Percentiles rank a stretch among this genome's conserved stretches.
These are phyloP conservation scores for Eucalyptus camaldulensis DNA, from an alignment of 345 rosid species.

Conservation along the genomic window DNA sequence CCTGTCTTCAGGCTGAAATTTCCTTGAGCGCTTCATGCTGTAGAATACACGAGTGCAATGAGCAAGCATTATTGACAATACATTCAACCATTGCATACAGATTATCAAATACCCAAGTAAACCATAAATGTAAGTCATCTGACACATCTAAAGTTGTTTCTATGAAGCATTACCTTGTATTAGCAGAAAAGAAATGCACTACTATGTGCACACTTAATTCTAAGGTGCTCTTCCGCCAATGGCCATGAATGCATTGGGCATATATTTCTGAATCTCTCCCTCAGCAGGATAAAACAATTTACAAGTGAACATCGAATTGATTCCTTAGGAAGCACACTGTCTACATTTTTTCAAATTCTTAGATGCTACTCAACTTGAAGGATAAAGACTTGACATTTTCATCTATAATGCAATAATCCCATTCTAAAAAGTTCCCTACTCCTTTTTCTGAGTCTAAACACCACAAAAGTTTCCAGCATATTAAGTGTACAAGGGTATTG, in stretches of 20 bases:
- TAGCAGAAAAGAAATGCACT: not conserved
- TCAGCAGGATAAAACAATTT: not conserved
- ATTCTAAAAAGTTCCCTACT: not conserved
- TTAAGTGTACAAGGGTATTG: not conserved
- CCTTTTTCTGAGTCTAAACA: not conserved
- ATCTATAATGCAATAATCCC: not conserved
- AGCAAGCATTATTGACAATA: not conserved
- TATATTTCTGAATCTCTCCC: not conserved
- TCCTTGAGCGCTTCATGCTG: slow-evolving; percentile 92
- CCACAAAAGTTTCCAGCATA: not conserved
- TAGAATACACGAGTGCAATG: not conserved
- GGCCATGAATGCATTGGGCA: not conserved
- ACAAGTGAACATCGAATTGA: not conserved
- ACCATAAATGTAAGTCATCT: not conserved
- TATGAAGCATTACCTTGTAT: not conserved
- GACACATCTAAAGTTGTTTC: not conserved
- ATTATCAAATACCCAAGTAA: not conserved
- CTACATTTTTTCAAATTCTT: not conserved
- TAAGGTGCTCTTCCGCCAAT: not conserved
- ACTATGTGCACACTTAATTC: not conserved
- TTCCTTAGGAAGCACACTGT: not conserved
- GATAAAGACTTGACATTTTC: not conserved
- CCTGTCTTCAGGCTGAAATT: slow-evolving; percentile 95
- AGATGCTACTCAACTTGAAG: not conserved
- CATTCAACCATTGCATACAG: not conserved